Base-by-base conservation (phyloP, 441 rosid genomes). In the Aleurites moluccanus region DNA sequence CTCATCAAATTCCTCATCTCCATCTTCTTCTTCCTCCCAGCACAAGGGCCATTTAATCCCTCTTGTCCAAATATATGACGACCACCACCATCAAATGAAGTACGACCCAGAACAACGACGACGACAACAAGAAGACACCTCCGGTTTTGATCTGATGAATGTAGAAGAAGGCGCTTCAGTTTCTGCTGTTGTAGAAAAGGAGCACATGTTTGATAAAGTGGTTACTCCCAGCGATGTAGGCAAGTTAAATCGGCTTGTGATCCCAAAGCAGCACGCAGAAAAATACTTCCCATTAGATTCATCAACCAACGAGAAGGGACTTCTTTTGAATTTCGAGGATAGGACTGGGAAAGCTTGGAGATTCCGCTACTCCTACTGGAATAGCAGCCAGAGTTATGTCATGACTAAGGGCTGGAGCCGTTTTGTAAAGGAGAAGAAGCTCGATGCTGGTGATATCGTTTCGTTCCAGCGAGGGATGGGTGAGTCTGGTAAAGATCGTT, bases 341-440 rank as follows among this genome's bases (percentile, higher is more conserved):
- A 85, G 89, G 40, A 87, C 76, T 79, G 97, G 97, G 52, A 92
- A 94, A 86, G 82, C 88, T 40, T 94, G 98, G 98, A 79, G 97
- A 67, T 94, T 94, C 82, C 88, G 98, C 56, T 94, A 94, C 87
- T 92, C 97, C 20, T 94, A 92, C 77, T 94, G 98, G 98, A 94
- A 92, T 78, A 90, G 96, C 72, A 95, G 99, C 82, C 99, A 92
- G 81, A 94, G 99, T 89, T 94, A 94, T 78, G 98, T 94, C 40
- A 94, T 94, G 95, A 94, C 98, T n/a, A 94, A 94, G 84, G 99
- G 99, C 5, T 95, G 99, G 99, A 95, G 98, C 86, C 93, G 99
- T 59, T 95, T 95, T 66, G 99, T 95, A 18, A 95, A 95, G 86
- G 99, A 95, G 75, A 95, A 95, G 78, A 92, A 91, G 83, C 97